Base-by-base conservation (phyloP, 2,329 filamentous ascomycete genomes). In the Pochonia chlamydosporia region DNA sequence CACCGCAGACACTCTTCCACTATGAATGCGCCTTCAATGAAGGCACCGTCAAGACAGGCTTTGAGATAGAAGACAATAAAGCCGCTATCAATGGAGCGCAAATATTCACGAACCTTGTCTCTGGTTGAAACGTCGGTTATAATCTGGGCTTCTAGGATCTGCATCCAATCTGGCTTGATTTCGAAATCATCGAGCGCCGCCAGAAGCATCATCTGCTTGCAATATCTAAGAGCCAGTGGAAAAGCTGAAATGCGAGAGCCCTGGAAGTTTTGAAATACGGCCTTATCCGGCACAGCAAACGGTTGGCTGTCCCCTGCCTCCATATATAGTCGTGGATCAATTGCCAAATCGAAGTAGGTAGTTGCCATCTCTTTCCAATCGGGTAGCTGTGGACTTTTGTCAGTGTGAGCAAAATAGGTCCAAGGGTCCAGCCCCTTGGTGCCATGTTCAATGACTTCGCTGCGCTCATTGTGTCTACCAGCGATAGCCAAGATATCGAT, bases 381-480 rank as follows among this genome's bases (percentile, higher is more conserved):
- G 2, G 74, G 80, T 14, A 77, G 44, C 49, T 61, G 37, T 3
- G 68, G 61, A 35, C 65, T 66, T 30, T 58, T 59, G n/a, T 65
- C 69, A 35, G 71, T 66, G 35, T 77, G 71, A 20, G 68, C 68
- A 44, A 66, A 68, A 49, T 73, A 71, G 0, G 70, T 76, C 75
- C 75, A 78, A 11, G 80, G 79, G 57, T 96, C 89, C 4, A 96
- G 74, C 1, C 93, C 93, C 63, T 89, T 91, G 51, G 82, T 84
- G 2, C 90, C 93, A 68, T 97, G 92, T 61, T 99, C 93, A 1
- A 88, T 68, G 3, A 97, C 83, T 60, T 97, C 92, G 50, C 84
- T 85, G 40, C 87, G 80, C 61, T 91, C 86, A 43, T 81, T 78
- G 3, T 70, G 65, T 3, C 76, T 75, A 11, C 83, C 83, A 14